phyloP scores from a whole-genome alignment of 2,329 filamentous ascomycete species.

The Fusarium verticillioides region DNA sequence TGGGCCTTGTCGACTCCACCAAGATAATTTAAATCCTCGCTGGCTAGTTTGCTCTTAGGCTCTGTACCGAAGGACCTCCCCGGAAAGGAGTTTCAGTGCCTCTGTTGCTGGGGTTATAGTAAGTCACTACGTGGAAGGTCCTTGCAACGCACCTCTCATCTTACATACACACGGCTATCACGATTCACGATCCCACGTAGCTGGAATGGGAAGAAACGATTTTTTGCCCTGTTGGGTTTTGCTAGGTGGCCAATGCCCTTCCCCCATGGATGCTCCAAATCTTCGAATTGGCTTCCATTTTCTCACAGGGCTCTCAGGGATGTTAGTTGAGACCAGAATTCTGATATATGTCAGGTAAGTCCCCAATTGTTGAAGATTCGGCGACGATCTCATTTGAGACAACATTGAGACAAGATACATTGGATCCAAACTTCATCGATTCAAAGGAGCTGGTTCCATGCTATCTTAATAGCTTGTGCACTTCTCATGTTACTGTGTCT shows the following conservation, averaged over 20 bases:
- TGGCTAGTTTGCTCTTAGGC: constrained; percentile 2
- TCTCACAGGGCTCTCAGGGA: constrained; percentile 14
- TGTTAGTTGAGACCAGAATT: constrained; percentile 21
- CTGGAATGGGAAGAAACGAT: constrained; percentile 30
- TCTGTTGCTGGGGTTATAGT: neutral
- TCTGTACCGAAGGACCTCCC: constrained; percentile 1
- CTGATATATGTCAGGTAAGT: constrained; percentile 12
- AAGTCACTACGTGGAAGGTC: neutral
- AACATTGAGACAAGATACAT: constrained; percentile 5
- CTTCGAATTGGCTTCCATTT: constrained; percentile 34
- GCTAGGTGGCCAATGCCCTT: constrained; percentile 20
- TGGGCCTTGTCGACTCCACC: constrained; percentile 28
- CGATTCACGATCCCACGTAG: constrained; percentile 7
- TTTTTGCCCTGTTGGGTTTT: constrained; percentile 9
- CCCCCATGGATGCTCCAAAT: constrained; percentile 10
- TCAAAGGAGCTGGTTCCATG: neutral
- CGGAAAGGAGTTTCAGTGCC: constrained; percentile 2
- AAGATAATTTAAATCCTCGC: constrained; percentile 24
- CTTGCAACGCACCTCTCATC: constrained; percentile 7
- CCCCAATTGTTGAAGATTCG: constrained; percentile 1
- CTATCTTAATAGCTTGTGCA: neutral
- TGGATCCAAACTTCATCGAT: neutral
- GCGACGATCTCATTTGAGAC: constrained; percentile 18
- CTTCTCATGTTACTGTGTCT: neutral
- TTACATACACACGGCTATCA: neutral